Evolutionary conservation across 768 basidiomycete species (phyloP), one percentile per base, ranked within the genome.

Genomic region (Gyrodon lividus): DNA sequence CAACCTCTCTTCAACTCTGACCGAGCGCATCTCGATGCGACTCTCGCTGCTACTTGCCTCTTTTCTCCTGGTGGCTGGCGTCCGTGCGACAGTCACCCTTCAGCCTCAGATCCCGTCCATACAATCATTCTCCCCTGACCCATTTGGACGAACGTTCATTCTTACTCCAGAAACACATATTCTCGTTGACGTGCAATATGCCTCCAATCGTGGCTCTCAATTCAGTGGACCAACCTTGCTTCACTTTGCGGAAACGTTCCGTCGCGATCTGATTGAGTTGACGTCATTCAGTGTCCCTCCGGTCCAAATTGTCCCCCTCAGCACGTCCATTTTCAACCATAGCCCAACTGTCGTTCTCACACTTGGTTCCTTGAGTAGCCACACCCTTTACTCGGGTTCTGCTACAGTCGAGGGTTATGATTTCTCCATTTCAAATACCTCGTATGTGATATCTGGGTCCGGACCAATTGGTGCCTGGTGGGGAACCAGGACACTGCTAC

Each of bases 401-500:
- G 28, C 67, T 2, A 74, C 75, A 1, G 65, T 55, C 2, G 75
- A 77, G 51, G 75, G 70, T 1, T 76, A 76, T 46, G 66, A 72
- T 38, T 69, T 76, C 38, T 35, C 54, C 7, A 59, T 77, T 34
- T 61, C 67, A 4, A 50, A 51, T 17, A 48, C 62, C 13, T 54
- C 65, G 1, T 69, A 68, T 43, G 55, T 63, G 1, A 72, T 76
- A 57, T 64, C 60, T 35, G 72, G 70, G 2, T 63, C 68, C 4
- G 68, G 60, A 20, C 22, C 68, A 4, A 64, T 72, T 17, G 76
- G 74, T 4, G 67, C 60, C 1, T 77, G 75, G 75, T 74, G 75
- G 74, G 76, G 75, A 57, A 73, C 73, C 6, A 64, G 74, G 38
- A 72, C 74, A 5, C 46, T 77, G n/a, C 23, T 76, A 37, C 74